phyloP scores from a whole-genome alignment of 177 flowering plant genomes.

The Telopea speciosissima region DNA sequence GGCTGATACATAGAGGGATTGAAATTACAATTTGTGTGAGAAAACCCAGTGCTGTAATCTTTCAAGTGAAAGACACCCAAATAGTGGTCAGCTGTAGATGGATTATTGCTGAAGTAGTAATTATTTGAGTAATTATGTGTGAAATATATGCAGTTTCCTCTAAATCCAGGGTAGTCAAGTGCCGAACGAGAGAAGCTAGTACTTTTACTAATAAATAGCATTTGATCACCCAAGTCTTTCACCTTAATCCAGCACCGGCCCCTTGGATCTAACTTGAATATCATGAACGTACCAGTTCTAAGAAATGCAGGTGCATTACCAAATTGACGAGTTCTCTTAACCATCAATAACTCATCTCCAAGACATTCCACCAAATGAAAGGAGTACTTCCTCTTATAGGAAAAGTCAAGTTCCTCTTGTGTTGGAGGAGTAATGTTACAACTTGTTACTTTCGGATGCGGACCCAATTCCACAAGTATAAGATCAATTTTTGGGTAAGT shows the following conservation, averaged over 20 bases:
- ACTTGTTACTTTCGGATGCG: too few relatives aligned
- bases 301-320: too few relatives aligned
- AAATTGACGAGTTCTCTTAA: background rate
- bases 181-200: background rate
- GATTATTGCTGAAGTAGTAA: background rate
- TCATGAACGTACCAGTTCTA: too few relatives aligned
- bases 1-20: background rate
- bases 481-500: too few relatives aligned
- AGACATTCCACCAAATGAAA: background rate
- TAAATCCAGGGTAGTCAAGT: background rate
- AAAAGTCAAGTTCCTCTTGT: too few relatives aligned
- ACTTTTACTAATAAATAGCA: background rate
- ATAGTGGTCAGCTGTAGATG: background rate
- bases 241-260: background rate
- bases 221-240: background rate
- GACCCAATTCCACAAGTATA: too few relatives aligned
- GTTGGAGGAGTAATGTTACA: too few relatives aligned
- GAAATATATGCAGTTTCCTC: background rate
- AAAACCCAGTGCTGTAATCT: background rate
- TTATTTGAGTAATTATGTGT: background rate
- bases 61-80: background rate
- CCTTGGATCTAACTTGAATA: background rate
- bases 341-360: background rate
- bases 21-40: background rate
- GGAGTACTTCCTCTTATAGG: too few relatives aligned